Evolutionary conservation across 164 flowering plant genomes (phyloP), one percentile per base, ranked within the genome.

Genomic region (Magnolia sinica): DNA sequence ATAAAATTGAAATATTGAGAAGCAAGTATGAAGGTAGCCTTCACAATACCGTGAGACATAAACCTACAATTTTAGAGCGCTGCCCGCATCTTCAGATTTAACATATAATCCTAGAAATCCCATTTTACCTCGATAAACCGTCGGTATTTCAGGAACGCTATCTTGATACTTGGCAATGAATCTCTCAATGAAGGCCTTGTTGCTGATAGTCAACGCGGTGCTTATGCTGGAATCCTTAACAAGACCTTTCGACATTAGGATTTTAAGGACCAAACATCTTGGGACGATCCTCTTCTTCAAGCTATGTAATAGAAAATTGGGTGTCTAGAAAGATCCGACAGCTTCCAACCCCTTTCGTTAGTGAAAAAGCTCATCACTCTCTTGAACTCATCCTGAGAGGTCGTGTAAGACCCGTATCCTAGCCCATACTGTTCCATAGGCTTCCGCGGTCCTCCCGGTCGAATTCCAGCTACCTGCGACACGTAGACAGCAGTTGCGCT

Each of bases 201-300:
- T 45, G 19, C 49, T 10, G 3, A 24, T 24, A 24, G 27, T 67
- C 19, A 67, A 67, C 37, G 24, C 0, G 31, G 29, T 22, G 16
- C 10, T 22, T 8, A 23, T 16, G 18, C 24, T 27, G 9, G 19
- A 24, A 3, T 24, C 14, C 18, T 67, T 27, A 8, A 29, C 11
- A 55, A 55, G 11, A 24, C 70, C 70, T 16, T 67, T 27, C 3
- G 19, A 23, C 24, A 24, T 9, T 1, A 67, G 70, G 14, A 29
- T 11, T 13, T 19, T 3, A 13, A 67, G 70, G 37, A 67, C 31
- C 2, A 18, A 24, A 29, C 70, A 67, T 67, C 37, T 67, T 9
- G 70, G 70, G 29, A 29, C 37, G 8, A 27, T 67, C 70, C 70
- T 67, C 70, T 67, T 67, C 70, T 67, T 20, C 70, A 67, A 67